Base-by-base conservation (phyloP, 2,329 filamentous ascomycete genomes). In the Aotearoamyces nothofagi region DNA sequence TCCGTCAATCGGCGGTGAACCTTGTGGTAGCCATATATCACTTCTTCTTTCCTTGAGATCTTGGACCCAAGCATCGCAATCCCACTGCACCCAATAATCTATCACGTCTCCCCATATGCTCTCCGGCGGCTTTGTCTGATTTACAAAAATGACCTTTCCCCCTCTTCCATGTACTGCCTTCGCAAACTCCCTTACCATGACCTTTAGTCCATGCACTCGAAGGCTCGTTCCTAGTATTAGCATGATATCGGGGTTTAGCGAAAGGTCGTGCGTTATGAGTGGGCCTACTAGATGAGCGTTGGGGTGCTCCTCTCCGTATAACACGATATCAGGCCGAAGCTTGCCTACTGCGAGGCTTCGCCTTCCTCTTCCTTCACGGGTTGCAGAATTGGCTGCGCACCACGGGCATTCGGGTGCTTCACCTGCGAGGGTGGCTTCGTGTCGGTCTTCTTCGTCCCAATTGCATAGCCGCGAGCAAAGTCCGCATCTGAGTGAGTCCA, bases 241-340 rank as follows among this genome's bases (percentile, higher is more conserved):
- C 12, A 82, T 54, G 35, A 79, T 57, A 39, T 81, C 76, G 0
- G 76, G 77, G 3, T 62, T 62, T 3, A 76, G 56, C 3, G 60
- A 60, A 1, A 80, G 54, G 42, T 82, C 77, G 34, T 78, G 71
- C 9, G 74, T 72, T 9, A 78, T 63, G 9, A 82, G 66, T 2
- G 69, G 68, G 13, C 70, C 73, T 37, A 82, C 76, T 4, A 77
- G 57, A 33, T 78, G 69, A 2, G 71, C 69, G 17, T 66, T 66
- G 0, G 77, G 77, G 40, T 82, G 74, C 29, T 80, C 74, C 45
- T 82, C 76, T 13, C 76, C 76, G 42, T 81, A 82, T 1, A 82
- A 56, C 2, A 82, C 76, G 41, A 82, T 78, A 41, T 82, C 75
- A 1, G 77, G 77, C 22, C 76, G 60, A 11, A 82, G 56, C 35